These are phyloP conservation scores for Syncephalastrum contaminatum DNA, from an alignment of 371 early-diverging fungal species.

Conservation along the genomic window DNA sequence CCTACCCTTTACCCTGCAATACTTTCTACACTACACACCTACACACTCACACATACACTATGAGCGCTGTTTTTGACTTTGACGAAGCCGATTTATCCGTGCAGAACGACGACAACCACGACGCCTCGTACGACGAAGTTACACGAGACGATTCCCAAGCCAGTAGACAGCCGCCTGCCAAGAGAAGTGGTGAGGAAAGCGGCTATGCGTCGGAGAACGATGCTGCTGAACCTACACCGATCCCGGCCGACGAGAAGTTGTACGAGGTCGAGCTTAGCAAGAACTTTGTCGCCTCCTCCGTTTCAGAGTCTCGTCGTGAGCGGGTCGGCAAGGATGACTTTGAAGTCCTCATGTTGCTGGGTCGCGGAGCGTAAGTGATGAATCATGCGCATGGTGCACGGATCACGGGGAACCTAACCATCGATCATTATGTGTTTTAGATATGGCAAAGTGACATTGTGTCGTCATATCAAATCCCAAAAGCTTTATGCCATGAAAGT, in stretches of 20 bases:
- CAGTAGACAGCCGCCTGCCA: not conserved
- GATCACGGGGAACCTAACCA: not conserved
- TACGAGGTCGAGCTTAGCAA: constrained; percentile 41
- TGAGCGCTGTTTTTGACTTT: constrained; percentile 50
- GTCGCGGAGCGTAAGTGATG: constrained; percentile 83
- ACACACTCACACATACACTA: constrained; percentile 6
- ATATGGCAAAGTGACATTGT: constrained; percentile 46
- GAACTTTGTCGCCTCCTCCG: constrained; percentile 39
- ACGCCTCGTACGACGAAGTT: not conserved
- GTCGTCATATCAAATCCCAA: constrained; percentile 30
- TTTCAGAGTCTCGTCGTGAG: constrained; percentile 24
- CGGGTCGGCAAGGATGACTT: constrained; percentile 86
- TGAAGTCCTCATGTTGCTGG: constrained; percentile 88
- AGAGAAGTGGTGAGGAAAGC: constrained; percentile 24
- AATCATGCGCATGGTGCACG: not conserved
- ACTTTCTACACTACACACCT: constrained; percentile 12
- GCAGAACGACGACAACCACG: not conserved
- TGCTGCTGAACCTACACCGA: constrained; percentile 27
- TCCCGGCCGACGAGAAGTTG: constrained; percentile 28
- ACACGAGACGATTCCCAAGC: constrained; percentile 4
- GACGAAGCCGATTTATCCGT: constrained; percentile 33
- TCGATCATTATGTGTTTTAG: constrained; percentile 8
- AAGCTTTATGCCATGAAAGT: constrained; percentile 91
- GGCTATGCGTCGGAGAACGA: constrained; percentile 44
- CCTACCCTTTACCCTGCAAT: constrained; percentile 6